Evolutionary conservation across 805 yeast genomes (phyloP), one percentile per base, ranked within the genome.

Genomic region (Wickerhamomyces canadensis): DNA sequence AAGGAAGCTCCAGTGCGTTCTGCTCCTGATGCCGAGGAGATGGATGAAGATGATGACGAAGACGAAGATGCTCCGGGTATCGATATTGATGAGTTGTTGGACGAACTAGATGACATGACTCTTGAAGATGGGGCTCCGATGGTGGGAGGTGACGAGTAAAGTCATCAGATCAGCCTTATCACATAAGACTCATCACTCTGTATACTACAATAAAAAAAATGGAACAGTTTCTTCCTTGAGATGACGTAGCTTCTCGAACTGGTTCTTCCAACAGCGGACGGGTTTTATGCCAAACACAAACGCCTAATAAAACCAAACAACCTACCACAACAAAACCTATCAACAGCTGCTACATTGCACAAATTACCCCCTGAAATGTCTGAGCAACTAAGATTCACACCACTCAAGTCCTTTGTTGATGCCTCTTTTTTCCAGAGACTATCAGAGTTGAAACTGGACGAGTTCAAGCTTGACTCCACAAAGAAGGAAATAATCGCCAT

Each of bases 81-180:
- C 50, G 87, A 80, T 43, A 78, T 93, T 40, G 96, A 89, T 55
- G 98, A 93, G 65, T 72, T 93, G 51, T 71, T 93, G 64, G 98
- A 93, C 52, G 98, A 93, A 59, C 70, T 93, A 53, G 97, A 88
- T 51, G 96, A 84, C 41, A 82, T 89, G 95, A 85, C 85, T 21
- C 69, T 89, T 59, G 88, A 81, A 28, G 86, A 76, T 47, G 55
- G 52, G 26, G 19, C n/a, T 15, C 27, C 19, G n/a, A n/a, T n/a
- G n/a, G n/a, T n/a, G n/a, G n/a, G n/a, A 25, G 32, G 23, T 24
- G 27, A 33, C 7, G 10, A n/a, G n/a, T n/a, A n/a, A n/a, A n/a
- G n/a, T n/a, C n/a, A n/a, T n/a, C n/a, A n/a, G n/a, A n/a, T n/a
- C n/a, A n/a, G n/a, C n/a, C n/a, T n/a, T n/a, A n/a, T n/a, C n/a